Percentiles rank a stretch among this genome's conserved stretches.
phyloP scores from a whole-genome alignment of 2,329 filamentous ascomycete species.

The Monosporascus sp. region DNA sequence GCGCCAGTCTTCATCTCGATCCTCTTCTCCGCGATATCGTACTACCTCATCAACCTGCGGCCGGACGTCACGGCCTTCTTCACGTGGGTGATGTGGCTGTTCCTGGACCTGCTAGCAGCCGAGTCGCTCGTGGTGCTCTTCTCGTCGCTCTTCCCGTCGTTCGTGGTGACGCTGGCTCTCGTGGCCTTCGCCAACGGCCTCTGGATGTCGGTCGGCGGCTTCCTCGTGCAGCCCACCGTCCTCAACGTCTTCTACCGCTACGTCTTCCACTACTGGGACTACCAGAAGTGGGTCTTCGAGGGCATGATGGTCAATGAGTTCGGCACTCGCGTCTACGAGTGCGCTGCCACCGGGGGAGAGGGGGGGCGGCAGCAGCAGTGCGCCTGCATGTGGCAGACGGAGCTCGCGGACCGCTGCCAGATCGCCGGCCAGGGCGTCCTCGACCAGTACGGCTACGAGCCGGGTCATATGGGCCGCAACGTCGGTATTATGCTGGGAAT shows the following conservation, averaged over 20 bases:
- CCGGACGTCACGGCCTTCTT: slow-evolving; percentile 63
- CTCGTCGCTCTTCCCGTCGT: slow-evolving; percentile 67
- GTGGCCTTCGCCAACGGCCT: slow-evolving; percentile 83
- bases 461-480: slow-evolving; percentile 59
- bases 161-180: slow-evolving; percentile 72
- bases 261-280: slow-evolving; percentile 84
- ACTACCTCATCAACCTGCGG: slow-evolving; percentile 76
- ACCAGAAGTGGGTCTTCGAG: slow-evolving; percentile 81
- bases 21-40: slow-evolving; percentile 69
- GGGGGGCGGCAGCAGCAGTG: slow-evolving; percentile 32
- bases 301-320: slow-evolving; percentile 96
- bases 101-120: slow-evolving; percentile 76
- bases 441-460: slow-evolving; percentile 62
- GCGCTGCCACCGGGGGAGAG: slow-evolving; percentile 33
- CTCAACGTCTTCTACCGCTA: slow-evolving; percentile 84
- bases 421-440: slow-evolving; percentile 69
- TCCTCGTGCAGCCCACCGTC: slow-evolving; percentile 66
- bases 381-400: slow-evolving; percentile 66
- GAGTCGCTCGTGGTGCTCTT: slow-evolving; percentile 78
- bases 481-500: slow-evolving; percentile 76
- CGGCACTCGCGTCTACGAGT: slow-evolving; percentile 56
- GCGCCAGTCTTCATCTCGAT: slow-evolving; percentile 61
- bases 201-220: slow-evolving; percentile 84
- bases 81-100: slow-evolving; percentile 77
- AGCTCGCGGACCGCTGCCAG: slow-evolving; percentile 57